Evolutionary conservation across 192 early-diverging fungal species (phyloP).

Genomic region (Entomortierella lignicola): DNA sequence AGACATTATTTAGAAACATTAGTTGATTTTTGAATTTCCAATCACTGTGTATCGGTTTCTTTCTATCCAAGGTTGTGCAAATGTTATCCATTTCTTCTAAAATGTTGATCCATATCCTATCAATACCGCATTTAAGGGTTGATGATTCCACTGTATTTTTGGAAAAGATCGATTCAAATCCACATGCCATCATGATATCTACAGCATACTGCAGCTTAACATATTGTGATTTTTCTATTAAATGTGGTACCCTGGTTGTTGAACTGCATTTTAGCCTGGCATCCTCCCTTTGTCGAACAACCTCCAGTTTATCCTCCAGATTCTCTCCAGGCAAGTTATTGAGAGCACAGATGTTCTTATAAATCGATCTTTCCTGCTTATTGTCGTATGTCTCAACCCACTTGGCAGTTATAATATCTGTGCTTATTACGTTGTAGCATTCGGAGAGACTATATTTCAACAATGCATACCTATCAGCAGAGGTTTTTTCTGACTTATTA

Average conservation of each 20-base stretch:
- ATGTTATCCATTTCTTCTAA: neutral
- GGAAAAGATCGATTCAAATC: slow-evolving; percentile 6
- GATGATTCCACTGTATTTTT: neutral
- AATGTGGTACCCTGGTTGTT: neutral
- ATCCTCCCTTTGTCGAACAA: neutral
- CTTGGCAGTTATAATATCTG: neutral
- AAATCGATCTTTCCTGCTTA: neutral
- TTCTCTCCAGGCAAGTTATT: neutral
- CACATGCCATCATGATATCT: slow-evolving; percentile 11
- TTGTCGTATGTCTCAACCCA: slow-evolving; percentile 13
- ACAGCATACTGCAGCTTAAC: slow-evolving; percentile 14
- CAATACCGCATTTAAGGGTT: neutral
- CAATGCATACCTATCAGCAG: slow-evolving; percentile 1
- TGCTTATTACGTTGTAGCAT: neutral
- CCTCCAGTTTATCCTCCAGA: neutral
- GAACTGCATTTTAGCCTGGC: too few relatives aligned
- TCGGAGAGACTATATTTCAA: neutral
- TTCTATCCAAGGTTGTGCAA: neutral
- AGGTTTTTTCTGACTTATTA: neutral
- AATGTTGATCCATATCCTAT: slow-evolving; percentile 2
- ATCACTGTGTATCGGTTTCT: neutral
- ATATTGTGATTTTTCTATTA: neutral
- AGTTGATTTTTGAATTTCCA: slow-evolving; percentile 5
- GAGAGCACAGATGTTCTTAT: neutral
- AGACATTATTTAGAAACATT: slow-evolving; percentile 3